Percentiles rank a stretch among this genome's conserved stretches.
Conservation (phyloP, 345 rosid genomes). For the Heritiera littoralis region DNA sequence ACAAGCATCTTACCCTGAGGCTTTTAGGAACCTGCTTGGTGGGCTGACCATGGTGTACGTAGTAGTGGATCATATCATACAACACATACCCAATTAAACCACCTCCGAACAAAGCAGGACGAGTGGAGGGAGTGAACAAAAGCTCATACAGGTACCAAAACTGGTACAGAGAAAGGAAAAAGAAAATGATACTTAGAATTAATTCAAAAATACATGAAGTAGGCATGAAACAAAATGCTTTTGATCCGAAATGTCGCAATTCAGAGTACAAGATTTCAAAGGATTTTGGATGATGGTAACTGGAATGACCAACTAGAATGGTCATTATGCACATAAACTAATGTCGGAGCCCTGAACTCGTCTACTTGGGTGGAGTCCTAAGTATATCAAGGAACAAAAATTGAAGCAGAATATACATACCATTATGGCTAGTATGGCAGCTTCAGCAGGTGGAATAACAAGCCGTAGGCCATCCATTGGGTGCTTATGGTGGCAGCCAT, state of each 20-base stretch:
- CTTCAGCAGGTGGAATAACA: slow-evolving; percentile 82
- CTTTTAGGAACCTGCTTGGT: slow-evolving; percentile 47
- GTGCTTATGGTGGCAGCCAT: slow-evolving; percentile 91
- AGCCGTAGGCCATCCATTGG: slow-evolving; percentile 83
- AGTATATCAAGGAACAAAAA: not conserved
- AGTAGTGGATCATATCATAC: slow-evolving; percentile 87
- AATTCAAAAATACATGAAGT: no score
- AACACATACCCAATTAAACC: slow-evolving; percentile 86
- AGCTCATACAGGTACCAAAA: slow-evolving; percentile 68
- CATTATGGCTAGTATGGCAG: slow-evolving; percentile 59
- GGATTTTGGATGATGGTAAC: no score
- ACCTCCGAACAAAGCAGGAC: slow-evolving; percentile 86
- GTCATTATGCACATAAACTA: not conserved
- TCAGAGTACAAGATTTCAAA: no score
- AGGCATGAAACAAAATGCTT: no score
- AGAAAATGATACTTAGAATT: not conserved
- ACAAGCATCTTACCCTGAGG: slow-evolving; percentile 63
- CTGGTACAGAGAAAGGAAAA: slow-evolving; percentile 33
- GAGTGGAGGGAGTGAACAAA: slow-evolving; percentile 58
- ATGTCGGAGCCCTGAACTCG: not conserved
- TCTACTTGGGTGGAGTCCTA: not conserved
- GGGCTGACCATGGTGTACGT: slow-evolving; percentile 95
- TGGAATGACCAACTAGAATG: no score
- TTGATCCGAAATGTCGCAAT: no score
- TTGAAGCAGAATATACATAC: slow-evolving; percentile 42